Evolutionary conservation across 805 yeast species (phyloP), one percentile per base, ranked within the genome.

Genomic region (Hanseniaspora hatyaiensis): DNA sequence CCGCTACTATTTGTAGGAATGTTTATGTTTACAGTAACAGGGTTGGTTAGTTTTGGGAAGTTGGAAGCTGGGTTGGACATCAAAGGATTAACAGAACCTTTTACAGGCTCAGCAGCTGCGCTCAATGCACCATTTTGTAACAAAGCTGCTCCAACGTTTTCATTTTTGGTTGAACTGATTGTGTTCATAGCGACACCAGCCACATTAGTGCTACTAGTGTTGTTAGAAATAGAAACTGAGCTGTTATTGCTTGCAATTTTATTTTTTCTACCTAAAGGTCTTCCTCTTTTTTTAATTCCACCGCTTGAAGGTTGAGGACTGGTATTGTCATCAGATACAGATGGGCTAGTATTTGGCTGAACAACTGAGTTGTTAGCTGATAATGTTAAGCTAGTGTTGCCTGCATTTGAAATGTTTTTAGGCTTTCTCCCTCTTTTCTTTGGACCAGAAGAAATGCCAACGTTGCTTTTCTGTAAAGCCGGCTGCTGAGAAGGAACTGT

Each of bases 351-450:
- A 26, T 26, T 26, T 6, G 11, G 11, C n/a, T n/a, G n/a, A n/a
- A n/a, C n/a, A n/a, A n/a, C n/a, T n/a, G n/a, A n/a, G n/a, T n/a
- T n/a, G n/a, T n/a, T n/a, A n/a, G n/a, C n/a, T n/a, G n/a, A n/a
- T n/a, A n/a, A n/a, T n/a, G n/a, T n/a, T n/a, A n/a, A n/a, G n/a
- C n/a, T n/a, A n/a, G n/a, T 32, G 34, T 29, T 36, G 19, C 39
- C 23, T 5, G 9, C 29, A 23, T 13, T 22, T 8, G 29, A 26
- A 6, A 13, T 36, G 20, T 18, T 22, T 24, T 45, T 45, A 8
- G 49, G 49, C 20, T 45, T 45, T 45, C 49, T 45, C 3, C 49
- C 49, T 45, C 49, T 36, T 23, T 45, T 45, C 29, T 45, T 45
- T 3, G 49, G 49, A 1, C 42, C 49, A 28, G 16, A 16, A 26